phyloP scores from a whole-genome alignment of 2,329 filamentous ascomycete species.

The Penicillium sp. region DNA sequence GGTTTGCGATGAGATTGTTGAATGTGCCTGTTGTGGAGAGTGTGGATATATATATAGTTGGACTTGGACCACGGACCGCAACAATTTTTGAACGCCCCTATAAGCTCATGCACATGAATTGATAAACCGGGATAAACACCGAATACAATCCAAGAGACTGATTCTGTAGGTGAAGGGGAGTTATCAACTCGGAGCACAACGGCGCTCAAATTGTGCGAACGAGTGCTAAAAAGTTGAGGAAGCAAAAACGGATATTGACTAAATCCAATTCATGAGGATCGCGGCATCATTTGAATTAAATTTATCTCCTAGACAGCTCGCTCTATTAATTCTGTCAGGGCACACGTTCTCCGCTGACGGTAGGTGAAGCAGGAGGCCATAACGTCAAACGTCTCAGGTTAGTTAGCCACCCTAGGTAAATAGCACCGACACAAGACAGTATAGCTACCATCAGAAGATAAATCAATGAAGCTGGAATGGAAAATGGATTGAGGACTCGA shows the following conservation, averaged over 20 bases:
- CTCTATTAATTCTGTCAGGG: not conserved
- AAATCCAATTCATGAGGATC: not conserved
- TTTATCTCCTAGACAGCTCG: not conserved
- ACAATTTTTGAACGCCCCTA: not conserved
- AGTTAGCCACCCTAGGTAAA: not conserved
- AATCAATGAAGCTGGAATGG: not conserved
- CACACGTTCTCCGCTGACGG: not conserved
- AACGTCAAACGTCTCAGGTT: conserved; percentile 11
- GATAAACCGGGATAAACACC: not conserved
- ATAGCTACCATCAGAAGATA: not conserved
- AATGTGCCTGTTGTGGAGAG: not conserved
- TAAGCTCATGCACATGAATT: not conserved
- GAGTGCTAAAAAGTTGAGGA: not conserved
- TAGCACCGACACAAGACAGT: not conserved
- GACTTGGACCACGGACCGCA: not conserved
- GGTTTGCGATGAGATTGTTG: not conserved
- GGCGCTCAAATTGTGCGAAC: not conserved
- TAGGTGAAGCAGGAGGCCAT: conserved; percentile 8
- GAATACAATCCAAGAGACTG: not conserved
- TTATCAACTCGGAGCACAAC: not conserved
- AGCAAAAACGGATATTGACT: not conserved
- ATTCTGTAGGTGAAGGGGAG: not conserved
- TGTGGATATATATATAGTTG: too few species aligned
- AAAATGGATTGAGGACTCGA: not conserved
- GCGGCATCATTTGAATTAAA: not conserved